phyloP scores from a whole-genome alignment of 1,284 basidiomycete genomes.

The Ceratobasidium sp. region DNA sequence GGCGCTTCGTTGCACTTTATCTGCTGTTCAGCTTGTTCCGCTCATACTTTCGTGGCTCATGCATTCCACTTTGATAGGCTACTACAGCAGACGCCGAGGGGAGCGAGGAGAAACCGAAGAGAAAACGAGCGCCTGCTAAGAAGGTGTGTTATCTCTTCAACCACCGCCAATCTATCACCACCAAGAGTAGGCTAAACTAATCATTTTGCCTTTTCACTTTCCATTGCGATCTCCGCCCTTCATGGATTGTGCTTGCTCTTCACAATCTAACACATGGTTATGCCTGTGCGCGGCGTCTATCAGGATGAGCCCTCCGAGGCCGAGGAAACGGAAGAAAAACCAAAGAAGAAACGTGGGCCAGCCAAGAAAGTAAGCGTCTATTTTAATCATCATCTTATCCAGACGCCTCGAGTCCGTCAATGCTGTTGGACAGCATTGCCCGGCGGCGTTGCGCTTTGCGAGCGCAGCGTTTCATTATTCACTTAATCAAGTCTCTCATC shows the following conservation, averaged over 20 bases:
- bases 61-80: slow-evolving; percentile 53
- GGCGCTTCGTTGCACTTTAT: neutral
- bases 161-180: neutral
- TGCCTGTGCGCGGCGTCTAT: neutral
- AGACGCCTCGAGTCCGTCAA: neutral
- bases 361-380: slow-evolving; percentile 49
- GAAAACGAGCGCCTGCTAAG: slow-evolving; percentile 53
- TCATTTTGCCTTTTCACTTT: neutral
- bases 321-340: slow-evolving; percentile 57
- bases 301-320: slow-evolving; percentile 49
- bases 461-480: neutral
- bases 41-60: neutral
- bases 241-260: neutral
- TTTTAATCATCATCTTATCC: neutral
- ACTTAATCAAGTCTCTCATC: neutral
- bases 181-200: neutral
- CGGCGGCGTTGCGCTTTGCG: neutral
- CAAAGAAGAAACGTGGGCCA: slow-evolving; percentile 57
- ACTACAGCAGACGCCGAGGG: slow-evolving; percentile 51
- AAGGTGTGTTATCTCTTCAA: slow-evolving; percentile 27
- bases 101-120: slow-evolving; percentile 61
- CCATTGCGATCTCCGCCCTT: neutral
- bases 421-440: neutral
- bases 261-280: neutral
- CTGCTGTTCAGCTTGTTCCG: neutral